These are phyloP conservation scores for Coemansia sp. DNA, from an alignment of 192 early-diverging fungal species.

Conservation along the genomic window DNA sequence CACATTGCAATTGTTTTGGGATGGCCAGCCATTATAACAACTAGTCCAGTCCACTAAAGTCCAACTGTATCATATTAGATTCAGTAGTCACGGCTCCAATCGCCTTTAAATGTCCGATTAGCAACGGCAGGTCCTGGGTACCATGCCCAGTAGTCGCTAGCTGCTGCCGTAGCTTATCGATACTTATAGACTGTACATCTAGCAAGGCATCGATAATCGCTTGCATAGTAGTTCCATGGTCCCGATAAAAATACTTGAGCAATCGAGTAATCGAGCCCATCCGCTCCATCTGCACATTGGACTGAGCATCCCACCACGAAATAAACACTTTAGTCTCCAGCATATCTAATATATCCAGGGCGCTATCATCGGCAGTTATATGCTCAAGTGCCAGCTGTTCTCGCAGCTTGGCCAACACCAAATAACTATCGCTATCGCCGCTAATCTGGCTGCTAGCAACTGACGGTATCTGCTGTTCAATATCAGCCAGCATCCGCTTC, in stretches of 20 bases:
- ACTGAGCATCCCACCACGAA: constrained; percentile 45
- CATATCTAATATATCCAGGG: constrained; percentile 24
- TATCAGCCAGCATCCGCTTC: constrained; percentile 31
- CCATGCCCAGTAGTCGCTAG: constrained; percentile 36
- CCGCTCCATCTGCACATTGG: constrained; percentile 27
- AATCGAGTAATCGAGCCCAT: constrained; percentile 29
- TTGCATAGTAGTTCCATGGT: constrained; percentile 51
- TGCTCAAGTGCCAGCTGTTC: constrained; percentile 17
- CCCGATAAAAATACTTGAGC: constrained; percentile 49
- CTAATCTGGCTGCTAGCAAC: constrained; percentile 34
- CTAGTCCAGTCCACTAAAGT: constrained; percentile 28
- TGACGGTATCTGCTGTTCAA: constrained; percentile 35
- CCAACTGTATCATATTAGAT: constrained; percentile 42
- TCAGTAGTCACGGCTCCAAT: constrained; percentile 38
- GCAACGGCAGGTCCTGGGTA: constrained; percentile 35
- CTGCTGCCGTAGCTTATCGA: constrained; percentile 42
- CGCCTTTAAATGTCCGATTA: constrained; percentile 29
- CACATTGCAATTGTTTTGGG: constrained; percentile 46
- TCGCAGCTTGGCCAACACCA: constrained; percentile 39
- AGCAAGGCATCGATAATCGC: constrained; percentile 37
- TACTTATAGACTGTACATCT: constrained; percentile 40
- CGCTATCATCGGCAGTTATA: constrained; percentile 12
- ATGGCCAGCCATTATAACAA: constrained; percentile 42
- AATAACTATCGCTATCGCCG: constrained; percentile 27
- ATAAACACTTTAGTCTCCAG: constrained; percentile 50